These are phyloP conservation scores for Mycena olivaceomarginata DNA, from an alignment of 768 basidiomycete species.

Conservation along the genomic window DNA sequence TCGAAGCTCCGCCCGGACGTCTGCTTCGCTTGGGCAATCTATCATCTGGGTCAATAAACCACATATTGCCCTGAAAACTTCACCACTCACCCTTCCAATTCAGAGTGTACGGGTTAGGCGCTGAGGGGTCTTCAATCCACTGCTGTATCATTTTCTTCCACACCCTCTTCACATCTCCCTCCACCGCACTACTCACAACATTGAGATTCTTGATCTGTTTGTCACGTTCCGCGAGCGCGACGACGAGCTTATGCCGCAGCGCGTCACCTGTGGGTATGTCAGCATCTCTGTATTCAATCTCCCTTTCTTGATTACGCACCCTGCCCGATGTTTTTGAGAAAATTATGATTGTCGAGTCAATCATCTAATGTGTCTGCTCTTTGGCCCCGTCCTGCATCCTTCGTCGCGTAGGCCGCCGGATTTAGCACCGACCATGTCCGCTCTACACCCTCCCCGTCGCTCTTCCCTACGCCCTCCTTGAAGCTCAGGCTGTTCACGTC, in stretches of 20 bases:
- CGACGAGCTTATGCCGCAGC: slow-evolving; percentile 1
- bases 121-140: slow-evolving; percentile 20
- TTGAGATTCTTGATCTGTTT: slow-evolving; percentile 9
- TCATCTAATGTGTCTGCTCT: slow-evolving; percentile 50
- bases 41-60: too few relatives aligned
- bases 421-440: slow-evolving; percentile 53
- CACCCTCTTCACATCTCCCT: not conserved
- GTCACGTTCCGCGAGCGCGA: slow-evolving; percentile 30
- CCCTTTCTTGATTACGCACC: slow-evolving; percentile 2
- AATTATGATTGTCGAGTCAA: slow-evolving; percentile 20
- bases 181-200: too few relatives aligned
- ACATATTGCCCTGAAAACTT: too few relatives aligned
- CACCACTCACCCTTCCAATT: not conserved
- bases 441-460: slow-evolving; percentile 37
- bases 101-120: slow-evolving; percentile 19
- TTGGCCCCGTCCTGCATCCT: slow-evolving; percentile 52
- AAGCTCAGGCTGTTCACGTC: slow-evolving; percentile 34
- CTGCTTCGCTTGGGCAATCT: too few relatives aligned
- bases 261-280: not conserved
- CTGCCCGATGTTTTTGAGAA: slow-evolving; percentile 33
- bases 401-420: slow-evolving; percentile 42
- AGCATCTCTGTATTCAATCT: too few relatives aligned
- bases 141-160: slow-evolving; percentile 24
- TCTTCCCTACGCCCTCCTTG: too few relatives aligned
- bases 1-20: too few relatives aligned